These are phyloP conservation scores for Aspergillus cavernicola DNA, from an alignment of 495 filamentous ascomycete species.

Conservation along the genomic window DNA sequence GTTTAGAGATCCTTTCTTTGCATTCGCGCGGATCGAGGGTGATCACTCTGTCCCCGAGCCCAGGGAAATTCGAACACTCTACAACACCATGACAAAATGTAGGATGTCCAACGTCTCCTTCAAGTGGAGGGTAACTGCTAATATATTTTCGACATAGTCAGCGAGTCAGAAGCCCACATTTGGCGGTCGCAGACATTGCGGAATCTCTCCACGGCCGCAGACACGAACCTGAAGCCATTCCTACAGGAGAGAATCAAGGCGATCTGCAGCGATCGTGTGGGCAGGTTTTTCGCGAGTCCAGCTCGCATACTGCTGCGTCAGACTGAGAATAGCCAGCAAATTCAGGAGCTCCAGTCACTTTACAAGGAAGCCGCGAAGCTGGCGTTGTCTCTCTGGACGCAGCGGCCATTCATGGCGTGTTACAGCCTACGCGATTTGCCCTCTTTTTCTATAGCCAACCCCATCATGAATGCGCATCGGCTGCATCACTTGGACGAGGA, in stretches of 20 bases:
- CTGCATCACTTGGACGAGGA: conserved; percentile 13
- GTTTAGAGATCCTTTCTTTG: conserved; percentile 15
- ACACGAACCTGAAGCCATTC: background rate
- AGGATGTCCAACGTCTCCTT: too few relatives aligned
- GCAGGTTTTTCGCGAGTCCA: background rate
- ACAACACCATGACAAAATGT: background rate
- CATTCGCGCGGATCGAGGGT: background rate
- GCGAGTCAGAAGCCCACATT: conserved; percentile 4
- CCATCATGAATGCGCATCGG: conserved; percentile 8
- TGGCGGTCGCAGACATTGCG: conserved; percentile 16
- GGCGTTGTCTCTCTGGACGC: conserved; percentile 14
- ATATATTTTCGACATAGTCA: too few relatives aligned
- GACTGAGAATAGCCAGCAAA: background rate
- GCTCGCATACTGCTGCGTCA: background rate
- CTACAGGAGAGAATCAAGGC: background rate
- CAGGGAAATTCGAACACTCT: background rate
- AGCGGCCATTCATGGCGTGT: conserved; percentile 9
- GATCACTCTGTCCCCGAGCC: background rate
- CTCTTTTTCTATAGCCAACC: background rate
- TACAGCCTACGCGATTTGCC: background rate
- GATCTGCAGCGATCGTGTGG: background rate
- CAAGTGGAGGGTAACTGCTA: too few relatives aligned
- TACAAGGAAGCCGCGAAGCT: conserved; percentile 8
- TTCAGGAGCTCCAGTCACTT: conserved; percentile 5
- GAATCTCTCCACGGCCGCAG: background rate